Percentiles rank a stretch among this genome's conserved stretches.
Evolutionary conservation across 768 basidiomycete genomes (phyloP).

Genomic region (Lactarius pseudohatsudake): DNA sequence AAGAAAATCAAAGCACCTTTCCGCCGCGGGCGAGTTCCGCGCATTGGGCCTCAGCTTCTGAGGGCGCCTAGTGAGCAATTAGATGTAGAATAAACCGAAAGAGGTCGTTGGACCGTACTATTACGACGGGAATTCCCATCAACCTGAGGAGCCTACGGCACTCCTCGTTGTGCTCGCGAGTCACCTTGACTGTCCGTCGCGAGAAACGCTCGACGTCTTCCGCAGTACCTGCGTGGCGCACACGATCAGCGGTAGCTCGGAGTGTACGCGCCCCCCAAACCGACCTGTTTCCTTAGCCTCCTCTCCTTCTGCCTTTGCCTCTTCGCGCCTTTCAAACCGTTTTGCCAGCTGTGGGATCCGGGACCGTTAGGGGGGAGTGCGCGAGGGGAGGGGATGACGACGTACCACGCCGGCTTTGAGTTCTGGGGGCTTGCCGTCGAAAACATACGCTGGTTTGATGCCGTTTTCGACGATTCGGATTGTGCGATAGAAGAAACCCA

Average conservation of each 20-base stretch:
- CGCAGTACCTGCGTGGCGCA: constrained; percentile 55
- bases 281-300: constrained; percentile 92
- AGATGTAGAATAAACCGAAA: not conserved
- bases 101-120: constrained; percentile 53
- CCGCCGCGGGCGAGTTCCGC: constrained; percentile 97
- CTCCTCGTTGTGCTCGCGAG: constrained; percentile 94
- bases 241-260: not conserved
- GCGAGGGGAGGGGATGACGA: constrained; percentile 29
- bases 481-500: constrained; percentile 98
- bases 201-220: constrained; percentile 93
- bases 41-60: constrained; percentile 98
- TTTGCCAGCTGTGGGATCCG: constrained; percentile 72
- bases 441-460: constrained; percentile 96
- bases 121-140: constrained; percentile 96
- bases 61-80: constrained; percentile 70
- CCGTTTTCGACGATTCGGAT: constrained; percentile 98
- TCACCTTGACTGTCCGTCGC: constrained; percentile 91
- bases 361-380: not conserved
- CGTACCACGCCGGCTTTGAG: constrained; percentile 95
- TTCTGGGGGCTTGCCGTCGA: constrained; percentile 98
- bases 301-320: constrained; percentile 92
- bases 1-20: constrained; percentile 50
- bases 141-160: constrained; percentile 81
- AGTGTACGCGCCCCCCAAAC: constrained; percentile 19
- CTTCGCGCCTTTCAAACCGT: constrained; percentile 87